Base-by-base conservation (phyloP, 495 filamentous ascomycete genomes). In the Hypoxylon fragiforme region DNA sequence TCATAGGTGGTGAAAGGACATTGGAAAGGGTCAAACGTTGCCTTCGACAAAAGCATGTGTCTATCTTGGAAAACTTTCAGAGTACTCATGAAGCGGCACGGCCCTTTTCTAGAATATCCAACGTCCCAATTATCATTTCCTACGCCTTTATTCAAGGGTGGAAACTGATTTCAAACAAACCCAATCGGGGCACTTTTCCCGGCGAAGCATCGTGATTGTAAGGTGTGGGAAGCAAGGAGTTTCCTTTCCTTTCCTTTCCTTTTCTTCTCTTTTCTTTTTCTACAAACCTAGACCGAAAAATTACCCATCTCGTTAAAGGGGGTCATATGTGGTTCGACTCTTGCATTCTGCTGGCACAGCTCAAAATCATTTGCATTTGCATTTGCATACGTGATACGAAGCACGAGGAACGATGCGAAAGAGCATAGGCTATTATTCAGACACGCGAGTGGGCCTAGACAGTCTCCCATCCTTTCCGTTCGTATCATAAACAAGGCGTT, bases 401-500 rank as follows among this genome's bases (percentile, higher is more conserved):
- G 31, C 26, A 44, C 3, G 34, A 34, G 46, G 43, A 45, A 20
- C 16, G 34, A 2, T 42, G 48, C 34, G 52, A 32, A 26, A 44
- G 48, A 16, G 20, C 13, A 3, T 26, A 22, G 42, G 40, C 19
- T 20, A 21, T 28, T 24, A 9, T 44, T n/a, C n/a, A n/a, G n/a
- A 44, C 15, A 47, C 36, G 28, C 24, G 18, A 18, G 20, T 13
- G 16, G 18, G 19, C 46, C n/a, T 14, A 30, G 21, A 31, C 14
- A 4, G 0, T 38, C 39, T 51, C 22, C 24, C 24, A 44, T 31
- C 30, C 36, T 14, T 16, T 4, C n/a, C 6, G 11, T 26, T 62
- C 53, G 47, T 53, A 62, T 57, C 53, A 56, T 42, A 9, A n/a
- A 39, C 39, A 38, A 50, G 58, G 58, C 58, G 58, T 62, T 62